These are phyloP conservation scores for Kandelia obovata DNA, from an alignment of 345 rosid genomes.

Conservation along the genomic window DNA sequence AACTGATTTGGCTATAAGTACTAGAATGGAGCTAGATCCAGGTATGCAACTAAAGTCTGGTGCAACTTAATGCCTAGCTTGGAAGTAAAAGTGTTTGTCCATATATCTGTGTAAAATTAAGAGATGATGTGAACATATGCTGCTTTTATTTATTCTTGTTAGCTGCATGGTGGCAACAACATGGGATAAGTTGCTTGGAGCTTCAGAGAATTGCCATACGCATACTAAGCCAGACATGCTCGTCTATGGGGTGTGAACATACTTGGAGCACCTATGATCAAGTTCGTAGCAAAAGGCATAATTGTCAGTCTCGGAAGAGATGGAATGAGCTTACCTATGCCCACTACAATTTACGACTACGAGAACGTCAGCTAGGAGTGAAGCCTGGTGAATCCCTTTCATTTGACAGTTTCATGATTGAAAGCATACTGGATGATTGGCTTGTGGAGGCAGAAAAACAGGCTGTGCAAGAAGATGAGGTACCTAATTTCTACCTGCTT, in stretches of 20 bases:
- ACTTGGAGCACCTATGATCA: constrained; percentile 68
- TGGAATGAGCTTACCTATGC: constrained; percentile 61
- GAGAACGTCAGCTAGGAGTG: constrained; percentile 49
- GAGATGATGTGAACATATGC: constrained; percentile 11
- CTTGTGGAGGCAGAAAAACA: constrained; percentile 45
- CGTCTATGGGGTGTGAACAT: constrained; percentile 71
- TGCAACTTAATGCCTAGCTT: constrained; percentile 6
- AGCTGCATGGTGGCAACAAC: constrained; percentile 92
- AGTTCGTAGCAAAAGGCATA: constrained; percentile 50
- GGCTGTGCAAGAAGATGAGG: constrained; percentile 58
- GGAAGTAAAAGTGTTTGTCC: constrained; percentile 5
- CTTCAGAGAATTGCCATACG: constrained; percentile 79
- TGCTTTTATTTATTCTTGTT: constrained; percentile 9
- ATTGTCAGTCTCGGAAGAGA: constrained; percentile 47
- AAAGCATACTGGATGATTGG: constrained; percentile 62
- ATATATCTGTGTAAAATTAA: constrained; percentile 3
- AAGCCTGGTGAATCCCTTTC: constrained; percentile 37
- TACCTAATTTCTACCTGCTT: constrained; percentile 17
- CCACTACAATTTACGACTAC: constrained; percentile 69
- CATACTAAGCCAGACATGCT: constrained; percentile 83
- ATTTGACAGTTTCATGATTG: constrained; percentile 48
- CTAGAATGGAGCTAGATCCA: constrained; percentile 86
- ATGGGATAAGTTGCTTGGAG: constrained; percentile 78
- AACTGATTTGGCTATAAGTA: constrained; percentile 74
- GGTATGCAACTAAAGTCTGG: constrained; percentile 32